phyloP scores from a whole-genome alignment of 495 filamentous ascomycete genomes.

The Aspergillus sparsus region DNA sequence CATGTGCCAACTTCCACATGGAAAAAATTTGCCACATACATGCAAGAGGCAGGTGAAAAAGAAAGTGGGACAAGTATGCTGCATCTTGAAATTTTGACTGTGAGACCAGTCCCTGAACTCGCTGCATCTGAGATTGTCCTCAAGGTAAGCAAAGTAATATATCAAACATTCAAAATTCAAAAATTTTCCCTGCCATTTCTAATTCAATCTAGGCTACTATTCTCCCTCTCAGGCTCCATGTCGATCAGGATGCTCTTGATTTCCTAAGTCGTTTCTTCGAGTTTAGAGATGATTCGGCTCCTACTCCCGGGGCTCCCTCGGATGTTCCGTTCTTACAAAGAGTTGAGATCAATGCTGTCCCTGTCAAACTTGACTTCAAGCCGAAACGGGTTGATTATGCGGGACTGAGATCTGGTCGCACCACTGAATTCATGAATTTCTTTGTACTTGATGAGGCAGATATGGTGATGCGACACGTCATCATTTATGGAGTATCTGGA shows the following conservation, averaged over 20 bases:
- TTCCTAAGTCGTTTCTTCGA: slow-evolving; percentile 98
- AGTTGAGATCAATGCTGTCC: slow-evolving; percentile 80
- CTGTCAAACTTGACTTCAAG: slow-evolving; percentile 91
- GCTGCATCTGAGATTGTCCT: slow-evolving; percentile 89
- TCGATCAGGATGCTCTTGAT: slow-evolving; percentile 97
- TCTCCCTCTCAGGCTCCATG: slow-evolving; percentile 86
- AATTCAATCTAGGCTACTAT: slow-evolving; percentile 61
- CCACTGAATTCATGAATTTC: slow-evolving; percentile 99
- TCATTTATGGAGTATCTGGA: slow-evolving; percentile 87
- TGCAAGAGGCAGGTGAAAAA: slow-evolving; percentile 79
- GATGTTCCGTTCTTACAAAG: slow-evolving; percentile 90
- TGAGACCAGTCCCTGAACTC: slow-evolving; percentile 77
- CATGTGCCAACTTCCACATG: slow-evolving; percentile 94
- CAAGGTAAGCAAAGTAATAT: slow-evolving; percentile 51
- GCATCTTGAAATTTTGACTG: slow-evolving; percentile 83
- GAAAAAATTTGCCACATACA: slow-evolving; percentile 96
- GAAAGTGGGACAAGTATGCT: slow-evolving; percentile 86
- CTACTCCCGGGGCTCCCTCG: slow-evolving; percentile 50
- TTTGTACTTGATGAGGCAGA: slow-evolving; percentile 86
- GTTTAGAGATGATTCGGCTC: slow-evolving; percentile 79
- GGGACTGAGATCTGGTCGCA: slow-evolving; percentile 93
- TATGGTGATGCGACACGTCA: slow-evolving; percentile 82
- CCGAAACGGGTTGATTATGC: slow-evolving; percentile 95
- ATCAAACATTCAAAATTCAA: not conserved
- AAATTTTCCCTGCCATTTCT: slow-evolving; percentile 12